Conservation (phyloP, 2,329 filamentous ascomycete species). For the Fusarium nanum region DNA sequence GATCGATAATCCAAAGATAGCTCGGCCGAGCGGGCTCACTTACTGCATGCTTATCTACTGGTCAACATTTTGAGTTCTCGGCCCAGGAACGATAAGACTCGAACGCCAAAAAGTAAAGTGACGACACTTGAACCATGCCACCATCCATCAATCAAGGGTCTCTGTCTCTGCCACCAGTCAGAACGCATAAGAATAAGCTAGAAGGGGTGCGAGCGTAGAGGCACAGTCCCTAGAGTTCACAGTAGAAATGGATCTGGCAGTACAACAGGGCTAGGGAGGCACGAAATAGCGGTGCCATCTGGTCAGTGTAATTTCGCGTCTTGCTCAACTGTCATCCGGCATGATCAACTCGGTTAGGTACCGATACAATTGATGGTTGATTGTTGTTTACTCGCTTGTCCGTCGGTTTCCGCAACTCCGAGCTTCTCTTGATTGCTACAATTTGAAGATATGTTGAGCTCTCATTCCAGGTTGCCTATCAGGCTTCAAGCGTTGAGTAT, state of each 20-base stretch:
- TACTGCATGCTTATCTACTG: conserved; percentile 37
- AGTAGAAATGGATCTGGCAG: conserved; percentile 4
- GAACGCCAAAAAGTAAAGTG: conserved; percentile 29
- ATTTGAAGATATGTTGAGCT: conserved; percentile 29
- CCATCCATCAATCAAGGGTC: conserved; percentile 7
- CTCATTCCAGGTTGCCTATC: conserved; percentile 13
- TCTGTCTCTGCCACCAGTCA: conserved; percentile 33
- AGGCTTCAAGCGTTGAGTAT: conserved; percentile 23
- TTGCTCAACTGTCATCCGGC: conserved; percentile 32
- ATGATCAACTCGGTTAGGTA: conserved; percentile 40
- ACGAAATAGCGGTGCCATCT: conserved; percentile 13
- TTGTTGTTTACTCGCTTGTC: conserved; percentile 35
- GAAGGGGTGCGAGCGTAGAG: conserved; percentile 15
- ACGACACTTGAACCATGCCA: conserved; percentile 38
- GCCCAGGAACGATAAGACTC: conserved; percentile 34
- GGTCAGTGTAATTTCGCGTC: conserved; percentile 42
- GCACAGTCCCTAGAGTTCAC: background rate
- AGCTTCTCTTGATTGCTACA: conserved; percentile 15
- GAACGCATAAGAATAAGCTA: conserved; percentile 26
- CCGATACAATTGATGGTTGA: conserved; percentile 30
- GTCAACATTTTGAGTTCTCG: conserved; percentile 23
- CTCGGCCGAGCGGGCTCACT: conserved; percentile 45
- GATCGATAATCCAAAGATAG: conserved; percentile 39
- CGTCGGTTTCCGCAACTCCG: conserved; percentile 41
- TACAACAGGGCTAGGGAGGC: conserved; percentile 7